Evolutionary conservation across 2,329 filamentous ascomycete species (phyloP).

Genomic region (Fusarium globosum): DNA sequence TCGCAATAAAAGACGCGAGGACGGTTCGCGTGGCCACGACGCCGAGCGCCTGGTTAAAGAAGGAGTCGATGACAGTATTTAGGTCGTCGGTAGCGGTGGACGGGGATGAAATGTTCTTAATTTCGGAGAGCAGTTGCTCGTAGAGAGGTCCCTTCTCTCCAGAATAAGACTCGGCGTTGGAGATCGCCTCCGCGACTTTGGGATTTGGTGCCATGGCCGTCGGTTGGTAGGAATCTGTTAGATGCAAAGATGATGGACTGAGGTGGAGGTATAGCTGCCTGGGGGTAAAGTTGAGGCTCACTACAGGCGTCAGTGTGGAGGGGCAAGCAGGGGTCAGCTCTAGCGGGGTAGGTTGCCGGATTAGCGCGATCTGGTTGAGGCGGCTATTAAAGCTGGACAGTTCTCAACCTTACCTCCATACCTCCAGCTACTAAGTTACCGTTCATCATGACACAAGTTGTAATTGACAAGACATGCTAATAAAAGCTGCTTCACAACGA

Average conservation of each 20-base stretch:
- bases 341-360: slow-evolving; percentile 39
- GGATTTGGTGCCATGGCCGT: slow-evolving; percentile 52
- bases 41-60: slow-evolving; percentile 76
- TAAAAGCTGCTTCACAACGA: too few relatives aligned
- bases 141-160: slow-evolving; percentile 59
- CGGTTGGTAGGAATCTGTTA: background rate
- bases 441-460: background rate
- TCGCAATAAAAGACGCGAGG: slow-evolving; percentile 72
- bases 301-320: slow-evolving; percentile 33
- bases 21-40: slow-evolving; percentile 81
- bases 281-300: slow-evolving; percentile 31
- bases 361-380: slow-evolving; percentile 20
- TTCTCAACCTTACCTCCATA: background rate
- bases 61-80: slow-evolving; percentile 72
- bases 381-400: background rate
- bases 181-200: slow-evolving; percentile 58
- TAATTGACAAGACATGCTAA: background rate
- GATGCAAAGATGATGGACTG: slow-evolving; percentile 10
- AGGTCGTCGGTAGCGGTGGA: slow-evolving; percentile 64
- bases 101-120: slow-evolving; percentile 56
- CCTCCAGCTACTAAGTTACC: too few relatives aligned
- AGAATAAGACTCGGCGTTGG: slow-evolving; percentile 51
- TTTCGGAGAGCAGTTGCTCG: slow-evolving; percentile 57
- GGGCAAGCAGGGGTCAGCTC: slow-evolving; percentile 40
- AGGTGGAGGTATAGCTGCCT: slow-evolving; percentile 34